Percentiles rank a stretch among this genome's conserved stretches.
Evolutionary conservation across 2,329 filamentous ascomycete species (phyloP).

Genomic region (Cryphonectria nitschkei): DNA sequence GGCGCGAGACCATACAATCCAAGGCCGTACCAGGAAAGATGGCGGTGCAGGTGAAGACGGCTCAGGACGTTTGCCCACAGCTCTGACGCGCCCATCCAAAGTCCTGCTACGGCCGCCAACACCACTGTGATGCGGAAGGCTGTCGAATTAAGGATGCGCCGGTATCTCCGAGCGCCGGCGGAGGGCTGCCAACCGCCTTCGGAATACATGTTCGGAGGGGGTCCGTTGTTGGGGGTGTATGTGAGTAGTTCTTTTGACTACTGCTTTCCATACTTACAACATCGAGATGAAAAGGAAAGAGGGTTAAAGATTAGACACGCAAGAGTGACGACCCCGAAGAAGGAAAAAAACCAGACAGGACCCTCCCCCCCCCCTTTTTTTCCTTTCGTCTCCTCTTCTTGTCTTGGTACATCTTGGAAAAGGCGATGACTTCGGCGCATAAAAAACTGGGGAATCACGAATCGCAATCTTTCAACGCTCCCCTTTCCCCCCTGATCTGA

Average conservation of each 20-base stretch:
- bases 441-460: slow-evolving; percentile 2
- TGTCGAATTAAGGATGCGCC: slow-evolving; percentile 10
- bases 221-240: background rate
- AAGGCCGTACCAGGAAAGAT: slow-evolving; percentile 28
- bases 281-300: background rate
- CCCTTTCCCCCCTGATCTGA: background rate
- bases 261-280: background rate
- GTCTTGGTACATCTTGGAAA: background rate
- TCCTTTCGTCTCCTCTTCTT: background rate
- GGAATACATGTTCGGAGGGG: background rate
- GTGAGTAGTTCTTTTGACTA: background rate
- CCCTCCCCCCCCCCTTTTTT: background rate
- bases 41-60: slow-evolving; percentile 24
- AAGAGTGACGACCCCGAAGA: background rate
- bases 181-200: slow-evolving; percentile 1
- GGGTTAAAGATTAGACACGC: background rate
- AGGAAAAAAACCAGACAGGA: background rate
- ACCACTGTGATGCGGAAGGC: slow-evolving; percentile 5
- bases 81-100: slow-evolving; percentile 16
- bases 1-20: slow-evolving; percentile 26
- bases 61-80: slow-evolving; percentile 23
- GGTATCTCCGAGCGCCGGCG: background rate
- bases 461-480: background rate
- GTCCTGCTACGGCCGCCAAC: slow-evolving; percentile 7
- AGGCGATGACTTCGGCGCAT: background rate